phyloP scores from a whole-genome alignment of 495 filamentous ascomycete genomes.

The Delitschia confertaspora region DNA sequence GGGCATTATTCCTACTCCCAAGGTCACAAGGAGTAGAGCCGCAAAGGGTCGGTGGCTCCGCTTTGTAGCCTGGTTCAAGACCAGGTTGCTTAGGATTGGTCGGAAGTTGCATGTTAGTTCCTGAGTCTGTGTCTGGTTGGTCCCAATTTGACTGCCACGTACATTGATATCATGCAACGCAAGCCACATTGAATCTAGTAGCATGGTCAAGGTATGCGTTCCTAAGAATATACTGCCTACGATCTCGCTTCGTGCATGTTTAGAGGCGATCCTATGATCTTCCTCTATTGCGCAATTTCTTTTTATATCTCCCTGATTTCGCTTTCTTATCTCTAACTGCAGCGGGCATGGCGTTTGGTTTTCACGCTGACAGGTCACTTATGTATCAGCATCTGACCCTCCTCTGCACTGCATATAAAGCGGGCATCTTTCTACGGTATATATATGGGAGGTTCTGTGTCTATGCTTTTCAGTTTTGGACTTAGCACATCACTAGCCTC shows the following conservation, averaged over 20 bases:
- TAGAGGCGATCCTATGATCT: no score
- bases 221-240: neutral
- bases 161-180: neutral
- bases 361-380: constrained; percentile 10
- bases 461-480: neutral
- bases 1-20: constrained; percentile 4
- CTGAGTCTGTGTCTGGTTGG: constrained; percentile 2
- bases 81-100: constrained; percentile 25
- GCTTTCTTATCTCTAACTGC: constrained; percentile 4
- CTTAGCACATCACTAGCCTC: no score
- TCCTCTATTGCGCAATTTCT: no score
- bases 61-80: constrained; percentile 32
- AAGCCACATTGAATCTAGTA: no score
- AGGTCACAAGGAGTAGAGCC: constrained; percentile 16
- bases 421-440: constrained; percentile 5
- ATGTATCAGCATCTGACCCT: constrained; percentile 6
- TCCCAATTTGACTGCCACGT: constrained; percentile 5
- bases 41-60: constrained; percentile 29
- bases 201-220: neutral
- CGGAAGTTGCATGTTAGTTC: constrained; percentile 11
- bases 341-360: constrained; percentile 21
- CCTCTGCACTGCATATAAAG: constrained; percentile 11
- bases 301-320: neutral
- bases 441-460: neutral
- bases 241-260: no score